phyloP scores from a whole-genome alignment of 1,139 yeast genomes.

The Geotrichum fermentans region DNA sequence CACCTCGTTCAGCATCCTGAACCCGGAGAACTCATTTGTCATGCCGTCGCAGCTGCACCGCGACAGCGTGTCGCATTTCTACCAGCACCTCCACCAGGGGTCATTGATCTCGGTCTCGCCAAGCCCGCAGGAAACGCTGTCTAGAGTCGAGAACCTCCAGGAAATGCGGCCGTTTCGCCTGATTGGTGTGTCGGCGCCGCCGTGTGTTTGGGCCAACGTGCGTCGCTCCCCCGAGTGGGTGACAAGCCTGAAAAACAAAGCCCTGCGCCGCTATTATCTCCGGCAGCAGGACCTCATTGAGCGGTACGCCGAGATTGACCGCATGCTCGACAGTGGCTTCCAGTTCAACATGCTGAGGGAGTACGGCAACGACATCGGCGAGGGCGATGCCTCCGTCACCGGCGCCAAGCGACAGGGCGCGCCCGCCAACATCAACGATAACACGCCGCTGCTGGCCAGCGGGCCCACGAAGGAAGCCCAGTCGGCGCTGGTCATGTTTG shows the following conservation, averaged over 20 bases:
- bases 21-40: slow-evolving; percentile 8
- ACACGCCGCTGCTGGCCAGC: slow-evolving; percentile 50
- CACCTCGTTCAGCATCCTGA: slow-evolving; percentile 7
- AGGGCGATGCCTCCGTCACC: slow-evolving; percentile 8
- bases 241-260: slow-evolving; percentile 29
- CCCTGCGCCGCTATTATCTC: slow-evolving; percentile 32
- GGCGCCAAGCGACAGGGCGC: slow-evolving; percentile 38
- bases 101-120: slow-evolving; percentile 18
- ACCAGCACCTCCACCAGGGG: slow-evolving; percentile 20
- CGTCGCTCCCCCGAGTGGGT: slow-evolving; percentile 32
- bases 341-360: slow-evolving; percentile 60
- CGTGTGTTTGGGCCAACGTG: slow-evolving; percentile 49
- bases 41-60: background rate
- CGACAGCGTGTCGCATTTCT: slow-evolving; percentile 8
- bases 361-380: slow-evolving; percentile 47
- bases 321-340: slow-evolving; percentile 65
- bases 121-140: slow-evolving; percentile 17
- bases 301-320: slow-evolving; percentile 57
- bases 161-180: slow-evolving; percentile 52
- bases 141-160: slow-evolving; percentile 35
- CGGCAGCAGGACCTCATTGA: slow-evolving; percentile 57
- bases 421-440: slow-evolving; percentile 59
- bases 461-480: slow-evolving; percentile 41
- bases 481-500: slow-evolving; percentile 47
- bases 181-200: slow-evolving; percentile 49